A percentile compares a stretch with the other conserved stretches of the same genome.
These are phyloP conservation scores for Euphorbia tirucalli DNA, from an alignment of 345 rosid genomes.

Conservation along the genomic window DNA sequence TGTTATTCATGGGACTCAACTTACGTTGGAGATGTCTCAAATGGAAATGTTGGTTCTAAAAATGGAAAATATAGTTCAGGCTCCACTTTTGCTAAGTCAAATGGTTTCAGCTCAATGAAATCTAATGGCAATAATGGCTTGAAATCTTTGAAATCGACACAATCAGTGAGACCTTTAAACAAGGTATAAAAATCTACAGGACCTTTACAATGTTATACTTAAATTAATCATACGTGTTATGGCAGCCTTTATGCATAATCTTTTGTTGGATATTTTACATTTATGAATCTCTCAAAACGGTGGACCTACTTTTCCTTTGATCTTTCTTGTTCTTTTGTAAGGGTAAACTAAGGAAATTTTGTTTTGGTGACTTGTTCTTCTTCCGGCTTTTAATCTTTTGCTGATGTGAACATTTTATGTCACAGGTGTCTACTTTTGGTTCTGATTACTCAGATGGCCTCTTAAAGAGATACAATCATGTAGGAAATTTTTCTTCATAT, in stretches of 20 bases:
- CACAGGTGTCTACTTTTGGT: constrained; percentile 37
- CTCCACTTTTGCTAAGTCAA: constrained; percentile 27
- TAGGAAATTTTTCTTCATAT: constrained; percentile 38
- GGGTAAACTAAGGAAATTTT: too few relatives aligned
- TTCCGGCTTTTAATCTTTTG: constrained; percentile 4
- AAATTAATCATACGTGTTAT: neutral
- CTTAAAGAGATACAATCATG: constrained; percentile 38
- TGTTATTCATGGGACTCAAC: constrained; percentile 52
- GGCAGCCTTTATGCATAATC: neutral
- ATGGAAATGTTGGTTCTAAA: constrained; percentile 36
- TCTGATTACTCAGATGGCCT: constrained; percentile 37
- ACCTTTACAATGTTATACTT: neutral
- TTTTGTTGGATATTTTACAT: neutral
- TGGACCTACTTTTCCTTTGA: too few relatives aligned
- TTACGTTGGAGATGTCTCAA: constrained; percentile 37
- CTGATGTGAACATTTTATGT: constrained; percentile 9
- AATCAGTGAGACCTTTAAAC: constrained; percentile 34
- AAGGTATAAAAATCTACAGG: constrained; percentile 38
- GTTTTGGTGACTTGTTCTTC: too few relatives aligned
- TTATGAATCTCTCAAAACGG: neutral
- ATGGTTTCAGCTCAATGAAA: constrained; percentile 28
- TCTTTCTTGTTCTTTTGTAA: too few relatives aligned
- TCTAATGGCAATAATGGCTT: constrained; percentile 32
- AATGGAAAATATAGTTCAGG: constrained; percentile 31
- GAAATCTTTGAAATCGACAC: constrained; percentile 34